Base-by-base conservation (phyloP, 2,329 filamentous ascomycete species). In the Clarireedia monteithiana region DNA sequence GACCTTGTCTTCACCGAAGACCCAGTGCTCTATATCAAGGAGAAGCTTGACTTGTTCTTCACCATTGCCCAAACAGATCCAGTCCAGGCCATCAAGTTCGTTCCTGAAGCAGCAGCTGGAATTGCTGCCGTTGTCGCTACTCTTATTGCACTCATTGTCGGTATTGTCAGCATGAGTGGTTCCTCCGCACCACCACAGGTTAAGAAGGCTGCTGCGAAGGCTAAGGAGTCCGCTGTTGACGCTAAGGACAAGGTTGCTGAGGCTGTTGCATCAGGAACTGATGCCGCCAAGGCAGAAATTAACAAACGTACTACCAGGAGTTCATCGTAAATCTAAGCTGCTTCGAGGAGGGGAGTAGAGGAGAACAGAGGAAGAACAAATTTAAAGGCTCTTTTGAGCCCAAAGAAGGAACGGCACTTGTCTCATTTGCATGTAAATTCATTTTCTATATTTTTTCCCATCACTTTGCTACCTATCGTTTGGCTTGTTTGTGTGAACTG, bases 1-100 rank as follows among this genome's bases (percentile, higher is more conserved):
- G 88, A 92, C 73, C 84, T 95, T 63, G 86, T 83, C 73, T 97
- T 99, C 86, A 75, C 83, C 68, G 92, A 96, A 62, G 89, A 96
- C 79, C 94, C 94, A 48, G 82, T 96, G 66, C 77, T 77, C 65
- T 99, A 88, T 74, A 73, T 96, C 74, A 89, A 85, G 75, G 89
- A 96, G 85, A 97, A 96, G 84, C 72, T 95, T 60, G 86, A 95
- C 66, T 84, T 95, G 61, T 99, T 99, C 82, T 71, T 94, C 67
- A 85, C 85, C 66, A 85, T 97, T 67, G 88, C 85, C 67, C 79
- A 88, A 75, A 79, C 81, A 64, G 86, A 92, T 71, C 91, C 90
- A 52, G 76, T 95, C 67, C 76, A 89, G 75, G 91, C 91, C 44
- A 82, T 92, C 73, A 88, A 89, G 73, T 88, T 90, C 66, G 88